These are phyloP conservation scores for Stylosanthes scabra DNA, from an alignment of 331 rosid species.

Conservation along the genomic window DNA sequence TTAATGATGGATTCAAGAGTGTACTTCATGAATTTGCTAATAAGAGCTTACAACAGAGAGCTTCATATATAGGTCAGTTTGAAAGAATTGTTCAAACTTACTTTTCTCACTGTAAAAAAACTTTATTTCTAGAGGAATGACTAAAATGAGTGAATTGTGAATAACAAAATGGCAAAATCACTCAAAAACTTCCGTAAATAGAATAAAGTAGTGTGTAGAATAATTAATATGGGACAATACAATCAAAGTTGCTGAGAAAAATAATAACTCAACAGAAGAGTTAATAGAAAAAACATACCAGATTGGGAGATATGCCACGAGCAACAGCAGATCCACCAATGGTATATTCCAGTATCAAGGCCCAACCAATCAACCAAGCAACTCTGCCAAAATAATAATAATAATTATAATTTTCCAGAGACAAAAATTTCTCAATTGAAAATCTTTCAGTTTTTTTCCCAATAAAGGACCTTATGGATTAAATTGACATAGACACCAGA, in stretches of 20 bases:
- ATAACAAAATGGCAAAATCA: background rate
- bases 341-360: constrained; percentile 85
- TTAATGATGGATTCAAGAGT: constrained; percentile 3
- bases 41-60: background rate
- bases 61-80: background rate
- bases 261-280: background rate
- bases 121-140: background rate
- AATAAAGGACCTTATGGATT: background rate
- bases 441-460: background rate
- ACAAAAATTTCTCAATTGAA: background rate
- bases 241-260: background rate
- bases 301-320: constrained; percentile 95
- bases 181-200: background rate
- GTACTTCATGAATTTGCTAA: background rate
- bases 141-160: background rate
- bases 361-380: constrained; percentile 99
- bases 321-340: constrained; percentile 93
- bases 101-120: background rate
- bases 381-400: constrained; percentile 54
- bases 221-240: background rate
- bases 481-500: constrained; percentile 6
- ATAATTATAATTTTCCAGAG: background rate
- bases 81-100: background rate
- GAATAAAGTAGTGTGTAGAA: background rate
- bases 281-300: constrained; percentile 53